Percentiles rank a stretch among this genome's conserved stretches.
phyloP scores from a whole-genome alignment of 176 grass and related monocot species.

The Triticum urartu region DNA sequence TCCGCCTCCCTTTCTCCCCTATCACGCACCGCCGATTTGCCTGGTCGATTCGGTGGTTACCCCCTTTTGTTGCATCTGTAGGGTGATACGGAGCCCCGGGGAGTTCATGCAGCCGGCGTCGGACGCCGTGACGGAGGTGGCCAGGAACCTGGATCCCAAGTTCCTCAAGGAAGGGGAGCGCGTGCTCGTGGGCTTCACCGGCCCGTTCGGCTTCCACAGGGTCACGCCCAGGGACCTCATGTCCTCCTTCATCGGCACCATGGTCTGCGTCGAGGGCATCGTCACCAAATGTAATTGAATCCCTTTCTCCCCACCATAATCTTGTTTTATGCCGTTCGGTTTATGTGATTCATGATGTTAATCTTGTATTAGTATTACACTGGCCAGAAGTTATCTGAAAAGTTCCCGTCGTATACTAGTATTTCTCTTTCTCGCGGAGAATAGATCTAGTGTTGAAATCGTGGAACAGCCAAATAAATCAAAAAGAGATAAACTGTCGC shows the following conservation, averaged over 20 bases:
- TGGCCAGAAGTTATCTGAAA: neutral
- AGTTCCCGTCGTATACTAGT: neutral
- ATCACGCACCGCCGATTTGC: neutral
- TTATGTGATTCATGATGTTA: neutral
- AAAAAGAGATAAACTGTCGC: neutral
- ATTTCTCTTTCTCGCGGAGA: neutral
- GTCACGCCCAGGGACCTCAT: conserved; percentile 97
- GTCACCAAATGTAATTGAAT: conserved; percentile 84
- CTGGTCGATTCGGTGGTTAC: neutral
- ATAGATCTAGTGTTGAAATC: neutral
- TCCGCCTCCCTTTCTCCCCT: neutral
- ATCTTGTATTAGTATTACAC: neutral
- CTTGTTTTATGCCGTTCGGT: neutral
- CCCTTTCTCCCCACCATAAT: neutral
- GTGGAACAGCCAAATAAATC: neutral
- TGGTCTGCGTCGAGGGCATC: conserved; percentile 98
- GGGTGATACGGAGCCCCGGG: conserved; percentile 78
- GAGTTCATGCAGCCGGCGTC: conserved; percentile 92
- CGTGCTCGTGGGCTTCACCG: conserved; percentile 84
- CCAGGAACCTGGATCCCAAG: conserved; percentile 71
- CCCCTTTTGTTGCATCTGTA: conserved; percentile 15
- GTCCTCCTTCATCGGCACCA: conserved; percentile 94
- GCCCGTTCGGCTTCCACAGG: conserved; percentile 91
- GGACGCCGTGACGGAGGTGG: conserved; percentile 82
- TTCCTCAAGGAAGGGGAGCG: conserved; percentile 82